Conservation (phyloP, 805 yeast species). For the Metschnikowia arizonensis region DNA sequence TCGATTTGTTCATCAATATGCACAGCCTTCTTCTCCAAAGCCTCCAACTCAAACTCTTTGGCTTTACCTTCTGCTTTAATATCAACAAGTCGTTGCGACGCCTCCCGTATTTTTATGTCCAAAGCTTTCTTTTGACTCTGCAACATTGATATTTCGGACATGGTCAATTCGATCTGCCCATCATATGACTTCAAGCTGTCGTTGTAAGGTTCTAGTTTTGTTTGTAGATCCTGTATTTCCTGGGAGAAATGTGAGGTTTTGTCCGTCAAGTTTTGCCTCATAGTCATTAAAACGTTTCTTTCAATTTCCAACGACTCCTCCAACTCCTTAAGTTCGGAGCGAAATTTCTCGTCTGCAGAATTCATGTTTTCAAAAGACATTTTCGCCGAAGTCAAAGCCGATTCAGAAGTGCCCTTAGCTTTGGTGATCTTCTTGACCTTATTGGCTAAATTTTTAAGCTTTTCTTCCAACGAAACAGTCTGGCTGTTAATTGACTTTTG, state of each 20-base stretch:
- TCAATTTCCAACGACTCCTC: constrained; percentile 48
- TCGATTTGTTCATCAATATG: constrained; percentile 51
- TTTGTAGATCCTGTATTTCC: constrained; percentile 60
- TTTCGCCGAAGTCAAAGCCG: constrained; percentile 42
- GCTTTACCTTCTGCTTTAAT: constrained; percentile 47
- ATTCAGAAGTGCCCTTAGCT: constrained; percentile 45
- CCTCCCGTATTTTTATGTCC: constrained; percentile 41
- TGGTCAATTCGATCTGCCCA: constrained; percentile 59
- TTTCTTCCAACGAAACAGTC: constrained; percentile 71
- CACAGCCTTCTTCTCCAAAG: constrained; percentile 46
- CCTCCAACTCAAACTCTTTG: constrained; percentile 44
- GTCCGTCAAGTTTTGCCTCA: constrained; percentile 62
- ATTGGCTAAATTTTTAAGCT: constrained; percentile 56
- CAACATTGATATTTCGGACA: constrained; percentile 61
- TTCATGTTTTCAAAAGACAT: constrained; percentile 44
- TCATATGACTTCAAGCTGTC: constrained; percentile 59
- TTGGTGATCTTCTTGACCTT: constrained; percentile 60
- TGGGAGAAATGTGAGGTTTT: constrained; percentile 68
- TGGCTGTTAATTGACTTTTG: constrained; percentile 40
- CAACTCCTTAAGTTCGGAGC: constrained; percentile 44
- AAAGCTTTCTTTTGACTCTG: constrained; percentile 42
- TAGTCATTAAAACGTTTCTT: constrained; percentile 52
- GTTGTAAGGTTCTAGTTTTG: constrained; percentile 78
- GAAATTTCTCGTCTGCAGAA: constrained; percentile 42
- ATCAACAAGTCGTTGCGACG: constrained; percentile 42